Conservation (phyloP, 352 stramenopile species). For the Peronospora destructor region DNA sequence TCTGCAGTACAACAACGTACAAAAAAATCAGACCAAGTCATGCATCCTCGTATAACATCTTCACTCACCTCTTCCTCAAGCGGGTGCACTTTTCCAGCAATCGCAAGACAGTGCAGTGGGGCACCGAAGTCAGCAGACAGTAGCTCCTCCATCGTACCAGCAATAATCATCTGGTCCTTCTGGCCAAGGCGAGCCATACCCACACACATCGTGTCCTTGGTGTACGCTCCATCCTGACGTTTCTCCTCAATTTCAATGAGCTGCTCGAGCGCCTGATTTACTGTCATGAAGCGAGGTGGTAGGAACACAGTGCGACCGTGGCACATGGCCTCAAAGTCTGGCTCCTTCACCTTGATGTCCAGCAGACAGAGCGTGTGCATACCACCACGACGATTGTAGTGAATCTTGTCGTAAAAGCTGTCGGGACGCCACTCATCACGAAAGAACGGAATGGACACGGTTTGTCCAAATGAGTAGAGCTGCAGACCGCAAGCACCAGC, state of each 20-base stretch:
- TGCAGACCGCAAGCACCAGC: constrained; percentile 93
- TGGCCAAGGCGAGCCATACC: constrained; percentile 94
- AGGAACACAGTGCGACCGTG: constrained; percentile 90
- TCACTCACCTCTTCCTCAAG: constrained; percentile 91
- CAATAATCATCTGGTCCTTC: constrained; percentile 88
- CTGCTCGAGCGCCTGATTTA: constrained; percentile 93
- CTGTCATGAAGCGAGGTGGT: constrained; percentile 97
- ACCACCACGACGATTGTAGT: constrained; percentile 91
- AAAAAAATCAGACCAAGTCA: not conserved
- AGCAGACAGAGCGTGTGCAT: constrained; percentile 98
- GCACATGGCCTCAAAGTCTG: constrained; percentile 95
- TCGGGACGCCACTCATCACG: constrained; percentile 92
- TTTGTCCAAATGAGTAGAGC: constrained; percentile 98
- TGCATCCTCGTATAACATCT: not conserved
- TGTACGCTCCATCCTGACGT: constrained; percentile 84
- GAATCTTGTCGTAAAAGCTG: constrained; percentile 98
- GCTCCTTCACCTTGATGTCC: constrained; percentile 99
- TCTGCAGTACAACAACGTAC: constrained; percentile 19
- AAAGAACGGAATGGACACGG: constrained; percentile 98
- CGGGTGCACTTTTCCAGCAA: constrained; percentile 93
- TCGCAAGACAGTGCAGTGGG: constrained; percentile 95
- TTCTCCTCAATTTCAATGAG: constrained; percentile 92
- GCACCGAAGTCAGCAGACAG: constrained; percentile 90
- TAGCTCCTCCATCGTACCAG: constrained; percentile 93
- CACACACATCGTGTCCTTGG: constrained; percentile 76